Evolutionary conservation across 768 basidiomycete genomes (phyloP).

Genomic region (Russula abietina): DNA sequence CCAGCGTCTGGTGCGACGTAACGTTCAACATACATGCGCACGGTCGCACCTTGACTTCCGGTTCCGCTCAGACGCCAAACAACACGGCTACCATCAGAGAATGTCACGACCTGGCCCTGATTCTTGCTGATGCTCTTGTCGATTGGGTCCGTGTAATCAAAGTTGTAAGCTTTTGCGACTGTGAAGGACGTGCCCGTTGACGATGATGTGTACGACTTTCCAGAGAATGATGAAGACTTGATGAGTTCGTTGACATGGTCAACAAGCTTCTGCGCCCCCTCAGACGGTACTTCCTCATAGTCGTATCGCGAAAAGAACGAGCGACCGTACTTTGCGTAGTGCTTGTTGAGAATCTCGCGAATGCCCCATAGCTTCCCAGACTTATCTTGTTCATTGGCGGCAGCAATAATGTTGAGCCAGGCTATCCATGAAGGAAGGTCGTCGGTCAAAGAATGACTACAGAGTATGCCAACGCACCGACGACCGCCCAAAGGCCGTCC

Average conservation of each 20-base stretch:
- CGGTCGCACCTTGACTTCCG: constrained; percentile 93
- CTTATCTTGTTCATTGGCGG: constrained; percentile 57
- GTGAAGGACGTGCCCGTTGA: constrained; percentile 67
- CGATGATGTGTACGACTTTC: constrained; percentile 59
- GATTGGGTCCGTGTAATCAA: constrained; percentile 98
- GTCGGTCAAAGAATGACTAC: not conserved
- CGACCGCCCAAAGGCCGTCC: constrained; percentile 96
- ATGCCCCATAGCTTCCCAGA: constrained; percentile 79
- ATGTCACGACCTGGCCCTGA: constrained; percentile 91
- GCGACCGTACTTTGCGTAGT: constrained; percentile 91
- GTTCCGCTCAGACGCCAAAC: constrained; percentile 96
- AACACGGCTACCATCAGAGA: constrained; percentile 87
- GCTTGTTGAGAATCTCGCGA: constrained; percentile 81
- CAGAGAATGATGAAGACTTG: constrained; percentile 58
- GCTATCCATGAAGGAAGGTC: constrained; percentile 41
- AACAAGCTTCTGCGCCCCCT: constrained; percentile 84
- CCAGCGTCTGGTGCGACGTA: constrained; percentile 72
- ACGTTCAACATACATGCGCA: constrained; percentile 93
- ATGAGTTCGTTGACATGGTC: constrained; percentile 68
- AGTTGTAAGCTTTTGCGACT: constrained; percentile 74
- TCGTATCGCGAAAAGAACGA: constrained; percentile 99
- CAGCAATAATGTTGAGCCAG: constrained; percentile 95
- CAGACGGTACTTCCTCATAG: constrained; percentile 95
- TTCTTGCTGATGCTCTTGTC: constrained; percentile 89
- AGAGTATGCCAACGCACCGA: constrained; percentile 53